phyloP scores from a whole-genome alignment of 352 stramenopile species.

The Phytophthora fragariae region DNA sequence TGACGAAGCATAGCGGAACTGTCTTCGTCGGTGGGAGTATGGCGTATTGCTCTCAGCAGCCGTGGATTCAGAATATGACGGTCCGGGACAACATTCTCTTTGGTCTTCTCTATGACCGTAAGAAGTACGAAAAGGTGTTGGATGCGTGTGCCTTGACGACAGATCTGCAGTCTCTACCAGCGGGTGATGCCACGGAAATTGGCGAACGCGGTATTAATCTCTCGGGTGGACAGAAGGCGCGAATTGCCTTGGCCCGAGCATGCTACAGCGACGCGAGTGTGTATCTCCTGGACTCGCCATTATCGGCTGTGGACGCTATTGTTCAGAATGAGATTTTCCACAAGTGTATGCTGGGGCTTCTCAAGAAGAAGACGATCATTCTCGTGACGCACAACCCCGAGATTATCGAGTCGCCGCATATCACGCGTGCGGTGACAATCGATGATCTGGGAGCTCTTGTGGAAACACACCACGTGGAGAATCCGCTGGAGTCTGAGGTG shows the following conservation, averaged over 20 bases:
- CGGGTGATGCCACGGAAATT: constrained; percentile 79
- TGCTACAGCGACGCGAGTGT: constrained; percentile 64
- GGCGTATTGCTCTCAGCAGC: constrained; percentile 88
- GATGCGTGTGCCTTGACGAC: constrained; percentile 66
- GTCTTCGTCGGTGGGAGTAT: constrained; percentile 60
- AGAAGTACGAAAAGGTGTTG: constrained; percentile 68
- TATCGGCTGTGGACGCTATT: constrained; percentile 58
- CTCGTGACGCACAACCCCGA: constrained; percentile 66
- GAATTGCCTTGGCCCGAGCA: constrained; percentile 66
- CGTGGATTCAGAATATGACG: constrained; percentile 91
- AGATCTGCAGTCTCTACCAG: constrained; percentile 75
- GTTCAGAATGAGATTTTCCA: constrained; percentile 83
- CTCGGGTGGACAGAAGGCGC: constrained; percentile 66
- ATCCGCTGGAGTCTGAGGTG: constrained; percentile 17
- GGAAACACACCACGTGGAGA: constrained; percentile 23
- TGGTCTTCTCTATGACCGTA: constrained; percentile 62
- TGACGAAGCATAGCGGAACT: constrained; percentile 65
- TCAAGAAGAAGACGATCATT: constrained; percentile 65
- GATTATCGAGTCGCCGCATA: constrained; percentile 45
- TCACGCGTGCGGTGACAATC: constrained; percentile 41
- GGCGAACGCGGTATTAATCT: constrained; percentile 72
- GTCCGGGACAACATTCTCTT: constrained; percentile 93
- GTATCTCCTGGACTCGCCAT: constrained; percentile 55
- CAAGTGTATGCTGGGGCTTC: constrained; percentile 64
- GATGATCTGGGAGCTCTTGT: constrained; percentile 25